phyloP scores from a whole-genome alignment of 768 basidiomycete genomes.

The Boletus tylopilopsis region DNA sequence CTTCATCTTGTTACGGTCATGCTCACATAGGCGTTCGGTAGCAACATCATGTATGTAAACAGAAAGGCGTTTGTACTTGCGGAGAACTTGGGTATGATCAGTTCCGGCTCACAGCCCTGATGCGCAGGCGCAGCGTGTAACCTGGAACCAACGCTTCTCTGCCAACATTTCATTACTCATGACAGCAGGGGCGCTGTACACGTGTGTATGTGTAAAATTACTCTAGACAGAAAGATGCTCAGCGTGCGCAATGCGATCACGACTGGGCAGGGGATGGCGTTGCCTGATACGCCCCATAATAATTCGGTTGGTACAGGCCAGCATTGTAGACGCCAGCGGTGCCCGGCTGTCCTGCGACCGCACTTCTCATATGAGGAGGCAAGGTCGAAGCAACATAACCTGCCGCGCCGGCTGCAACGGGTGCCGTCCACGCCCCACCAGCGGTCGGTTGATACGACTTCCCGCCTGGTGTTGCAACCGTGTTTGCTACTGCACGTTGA shows the following conservation, averaged over 20 bases:
- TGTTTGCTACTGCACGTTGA: constrained; percentile 55
- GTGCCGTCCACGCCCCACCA: constrained; percentile 23
- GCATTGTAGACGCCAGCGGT: constrained; percentile 16
- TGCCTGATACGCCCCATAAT: constrained; percentile 32
- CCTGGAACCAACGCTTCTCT: not conserved
- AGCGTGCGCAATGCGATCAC: constrained; percentile 5
- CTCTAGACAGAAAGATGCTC: constrained; percentile 15
- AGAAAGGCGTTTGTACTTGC: too few relatives aligned
- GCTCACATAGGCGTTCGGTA: too few relatives aligned
- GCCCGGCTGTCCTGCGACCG: constrained; percentile 23
- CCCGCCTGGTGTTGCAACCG: constrained; percentile 34
- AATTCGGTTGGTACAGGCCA: constrained; percentile 27
- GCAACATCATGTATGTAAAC: not conserved
- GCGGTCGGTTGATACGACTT: constrained; percentile 32
- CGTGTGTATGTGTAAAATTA: constrained; percentile 12
- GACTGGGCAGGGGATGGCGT: constrained; percentile 31
- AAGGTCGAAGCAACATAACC: constrained; percentile 35
- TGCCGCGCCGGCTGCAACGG: constrained; percentile 20
- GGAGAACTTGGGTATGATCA: too few relatives aligned
- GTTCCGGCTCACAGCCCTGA: too few relatives aligned
- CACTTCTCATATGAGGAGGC: constrained; percentile 39
- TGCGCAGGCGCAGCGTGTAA: too few relatives aligned
- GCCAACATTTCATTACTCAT: constrained; percentile 17
- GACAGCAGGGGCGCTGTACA: constrained; percentile 10
- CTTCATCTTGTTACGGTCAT: too few relatives aligned